Conservation (phyloP, 2,329 filamentous ascomycete species). For the Colletotrichum sp. region DNA sequence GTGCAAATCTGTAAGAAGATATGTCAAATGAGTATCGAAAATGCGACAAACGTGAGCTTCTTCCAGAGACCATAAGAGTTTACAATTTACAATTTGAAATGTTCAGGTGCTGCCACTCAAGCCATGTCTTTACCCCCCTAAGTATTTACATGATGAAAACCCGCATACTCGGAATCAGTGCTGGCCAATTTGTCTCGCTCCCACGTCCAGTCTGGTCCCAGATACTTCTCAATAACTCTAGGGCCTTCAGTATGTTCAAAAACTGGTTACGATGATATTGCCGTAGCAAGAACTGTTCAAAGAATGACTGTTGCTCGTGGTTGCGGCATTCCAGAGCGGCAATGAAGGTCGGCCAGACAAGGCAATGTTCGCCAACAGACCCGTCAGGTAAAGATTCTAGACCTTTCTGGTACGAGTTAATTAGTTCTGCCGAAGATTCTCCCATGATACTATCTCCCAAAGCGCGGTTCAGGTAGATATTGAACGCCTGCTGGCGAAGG, state of each 20-base stretch:
- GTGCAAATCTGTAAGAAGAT: background rate
- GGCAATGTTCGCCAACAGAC: background rate
- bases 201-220: background rate
- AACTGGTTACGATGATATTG: conserved; percentile 1
- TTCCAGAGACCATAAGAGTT: accelerated
- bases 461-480: background rate
- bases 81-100: background rate
- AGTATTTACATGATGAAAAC: background rate
- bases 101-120: background rate
- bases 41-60: background rate
- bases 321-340: background rate
- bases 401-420: background rate
- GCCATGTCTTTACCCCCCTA: background rate
- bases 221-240: background rate
- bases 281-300: background rate
- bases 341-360: conserved; percentile 9
- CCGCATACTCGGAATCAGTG: background rate
- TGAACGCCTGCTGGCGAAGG: conserved; percentile 4
- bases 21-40: too few relatives aligned
- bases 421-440: background rate
- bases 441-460: background rate
- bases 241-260: background rate
- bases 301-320: background rate
- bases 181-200: background rate
- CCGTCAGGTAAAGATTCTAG: background rate